Base-by-base conservation (phyloP, 257 asterid species). In the Scutellaria baicalensis region DNA sequence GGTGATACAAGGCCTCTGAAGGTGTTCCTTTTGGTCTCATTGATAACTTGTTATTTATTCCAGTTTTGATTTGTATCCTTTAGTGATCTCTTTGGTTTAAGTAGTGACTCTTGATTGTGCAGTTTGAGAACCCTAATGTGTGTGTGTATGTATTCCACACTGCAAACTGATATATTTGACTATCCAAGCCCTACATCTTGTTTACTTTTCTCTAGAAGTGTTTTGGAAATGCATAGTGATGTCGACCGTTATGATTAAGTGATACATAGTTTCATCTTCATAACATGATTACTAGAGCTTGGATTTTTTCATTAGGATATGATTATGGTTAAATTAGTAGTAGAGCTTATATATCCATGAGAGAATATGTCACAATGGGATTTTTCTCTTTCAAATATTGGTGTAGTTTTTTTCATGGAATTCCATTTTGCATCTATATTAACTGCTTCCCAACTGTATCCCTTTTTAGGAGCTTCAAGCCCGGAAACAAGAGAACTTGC, bases 401-500 rank as follows among this genome's bases (percentile, higher is more conserved):
- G 38, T 68, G 23, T 18, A 5, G 20, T 27, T 14, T 60, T 38
- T 20, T 49, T 35, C 48, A 27, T 56, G 14, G 35, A 8, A 42
- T 48, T 54, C 44, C 44, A 31, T 66, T 23, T 49, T 2, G 35
- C 72, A 31, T 57, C 52, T 60, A 60, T 65, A 67, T 63, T 74
- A 62, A 43, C 52, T 16, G 58, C 66, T 66, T 69, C 73, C 73
- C 57, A 10, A 40, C 16, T 58, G 39, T 71, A 9, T 72, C 54
- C 66, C 66, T 21, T 74, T 52, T 71, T 76, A 94, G 99, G 97
- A 89, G 69, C 83, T 94, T 68, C 79, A 81, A 61, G 76, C 83
- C 36, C 79, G 16, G 78, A 81, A 79, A 78, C 92, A 80, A 75
- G 82, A 88, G 82, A 91, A 80, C 80, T 6, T 80, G 80, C 83